Base-by-base conservation (phyloP, 305 asterid genomes). In the Ajuga reptans region DNA sequence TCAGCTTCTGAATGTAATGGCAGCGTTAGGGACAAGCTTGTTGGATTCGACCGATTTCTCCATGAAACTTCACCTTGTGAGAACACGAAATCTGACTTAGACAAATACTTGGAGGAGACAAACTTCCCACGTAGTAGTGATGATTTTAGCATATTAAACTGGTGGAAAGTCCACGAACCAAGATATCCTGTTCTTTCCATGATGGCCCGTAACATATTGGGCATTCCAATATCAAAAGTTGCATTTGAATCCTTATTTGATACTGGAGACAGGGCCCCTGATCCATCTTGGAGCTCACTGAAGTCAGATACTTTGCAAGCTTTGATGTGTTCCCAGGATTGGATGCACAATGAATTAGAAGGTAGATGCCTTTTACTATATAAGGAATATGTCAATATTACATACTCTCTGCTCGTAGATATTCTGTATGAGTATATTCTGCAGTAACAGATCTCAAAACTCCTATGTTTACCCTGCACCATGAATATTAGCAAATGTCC, bases 151-250 rank as follows among this genome's bases (percentile, higher is more conserved):
- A 83, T 92, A 79, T 72, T 92, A 58, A 87, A 84, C 78, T 92
- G 97, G 96, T 92, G 98, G 98, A 92, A 86, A 83, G 93, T 90
- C 78, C 96, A 92, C 37, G 85, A 94, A 34, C 88, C 96, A 11
- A 88, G 89, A 72, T 89, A 88, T 79, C 97, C 97, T 33, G 82
- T 85, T 66, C 86, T 88, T 53, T 88, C 98, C 59, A 85, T 82
- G 95, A 87, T 92, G 96, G 96, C 95, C 24, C 90, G 92, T 71
- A 87, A 88, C 77, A 84, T 92, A 74, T 71, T 92, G 75, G 98
- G 97, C 45, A 92, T 88, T 53, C 96, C 97, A 2, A 72, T 91
- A 60, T 85, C 98, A 0, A 92, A 90, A 76, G 86, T 80, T 33
- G 72, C 90, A 33, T 21, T 37, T 14, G 90, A 90, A 31, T 71